Conservation (phyloP, 805 yeast species). For the Barnettozyma siamensis region DNA sequence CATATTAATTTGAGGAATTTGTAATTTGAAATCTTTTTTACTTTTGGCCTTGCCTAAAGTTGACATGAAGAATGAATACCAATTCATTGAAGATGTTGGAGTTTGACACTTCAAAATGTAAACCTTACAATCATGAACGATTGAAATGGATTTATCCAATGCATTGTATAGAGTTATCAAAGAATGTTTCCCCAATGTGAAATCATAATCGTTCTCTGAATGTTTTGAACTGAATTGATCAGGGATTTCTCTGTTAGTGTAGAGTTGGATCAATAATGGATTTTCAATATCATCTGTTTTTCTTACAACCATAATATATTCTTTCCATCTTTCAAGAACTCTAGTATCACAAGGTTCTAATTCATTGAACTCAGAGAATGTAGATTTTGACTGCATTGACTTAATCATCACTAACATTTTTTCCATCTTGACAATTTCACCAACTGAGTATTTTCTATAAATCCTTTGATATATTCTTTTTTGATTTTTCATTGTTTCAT, state of each 20-base stretch:
- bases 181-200: conserved; percentile 26
- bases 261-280: conserved; percentile 63
- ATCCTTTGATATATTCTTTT: conserved; percentile 22
- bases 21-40: conserved; percentile 38
- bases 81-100: conserved; percentile 46
- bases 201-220: conserved; percentile 25
- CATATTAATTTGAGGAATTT: conserved; percentile 35
- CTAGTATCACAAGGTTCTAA: conserved; percentile 47
- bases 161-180: conserved; percentile 53
- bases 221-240: conserved; percentile 7
- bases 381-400: conserved; percentile 20
- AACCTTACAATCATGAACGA: conserved; percentile 34
- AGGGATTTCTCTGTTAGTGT: conserved; percentile 37
- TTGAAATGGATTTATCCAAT: conserved; percentile 63
- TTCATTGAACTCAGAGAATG: conserved; percentile 38
- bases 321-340: conserved; percentile 71
- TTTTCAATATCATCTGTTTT: conserved; percentile 44
- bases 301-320: conserved; percentile 66
- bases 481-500: conserved; percentile 14
- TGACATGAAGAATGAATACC: conserved; percentile 56
- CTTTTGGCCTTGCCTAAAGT: conserved; percentile 36
- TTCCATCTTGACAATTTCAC: conserved; percentile 62
- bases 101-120: conserved; percentile 55
- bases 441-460: conserved; percentile 36
- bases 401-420: conserved; percentile 65